phyloP scores from a whole-genome alignment of 306 rosid genomes.

The Quercus glauca region DNA sequence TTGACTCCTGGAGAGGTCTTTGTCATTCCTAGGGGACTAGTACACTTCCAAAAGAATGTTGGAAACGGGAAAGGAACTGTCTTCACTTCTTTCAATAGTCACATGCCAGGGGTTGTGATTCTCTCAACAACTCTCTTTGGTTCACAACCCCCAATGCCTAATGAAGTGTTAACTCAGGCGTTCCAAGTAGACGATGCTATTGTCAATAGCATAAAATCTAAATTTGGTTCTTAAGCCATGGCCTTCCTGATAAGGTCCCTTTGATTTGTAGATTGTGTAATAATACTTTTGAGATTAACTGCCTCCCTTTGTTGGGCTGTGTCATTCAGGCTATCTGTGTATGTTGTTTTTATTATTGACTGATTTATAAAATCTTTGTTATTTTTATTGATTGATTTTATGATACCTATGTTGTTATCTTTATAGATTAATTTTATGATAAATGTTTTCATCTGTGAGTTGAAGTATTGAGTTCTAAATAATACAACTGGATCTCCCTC shows the following conservation, averaged over 20 bases:
- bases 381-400: too few relatives aligned
- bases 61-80: constrained; percentile 33
- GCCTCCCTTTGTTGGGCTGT: neutral
- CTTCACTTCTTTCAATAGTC: constrained; percentile 43
- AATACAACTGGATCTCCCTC: too few relatives aligned
- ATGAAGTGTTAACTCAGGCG: constrained; percentile 25
- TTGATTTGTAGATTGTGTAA: neutral
- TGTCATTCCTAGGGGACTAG: constrained; percentile 40
- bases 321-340: too few relatives aligned
- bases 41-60: constrained; percentile 41
- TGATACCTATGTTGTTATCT: too few relatives aligned
- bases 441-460: too few relatives aligned
- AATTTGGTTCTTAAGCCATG: constrained; percentile 25
- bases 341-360: too few relatives aligned
- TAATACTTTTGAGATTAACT: neutral
- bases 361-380: too few relatives aligned
- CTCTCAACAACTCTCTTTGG: constrained; percentile 25
- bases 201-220: constrained; percentile 31
- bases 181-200: constrained; percentile 29
- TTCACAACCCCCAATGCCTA: constrained; percentile 23
- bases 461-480: too few relatives aligned
- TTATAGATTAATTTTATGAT: too few relatives aligned
- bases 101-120: constrained; percentile 29
- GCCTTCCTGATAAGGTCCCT: neutral
- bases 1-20: constrained; percentile 42